A percentile compares a stretch with the other conserved stretches of the same genome.
phyloP scores from a whole-genome alignment of 306 rosid species.

The Prunus mira region DNA sequence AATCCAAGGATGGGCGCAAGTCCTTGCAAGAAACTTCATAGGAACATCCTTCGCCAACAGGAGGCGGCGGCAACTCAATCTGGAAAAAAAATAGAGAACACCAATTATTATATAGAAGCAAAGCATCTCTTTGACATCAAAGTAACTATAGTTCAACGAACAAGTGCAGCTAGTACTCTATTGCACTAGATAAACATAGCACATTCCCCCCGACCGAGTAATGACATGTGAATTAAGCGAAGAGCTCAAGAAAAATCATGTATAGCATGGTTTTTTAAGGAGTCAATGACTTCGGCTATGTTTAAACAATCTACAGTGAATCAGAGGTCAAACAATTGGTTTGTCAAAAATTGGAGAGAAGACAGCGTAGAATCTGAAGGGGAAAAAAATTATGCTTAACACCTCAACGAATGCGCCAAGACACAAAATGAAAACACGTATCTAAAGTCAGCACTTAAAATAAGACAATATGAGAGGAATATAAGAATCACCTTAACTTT shows the following conservation, averaged over 20 bases:
- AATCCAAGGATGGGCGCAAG: constrained; percentile 75
- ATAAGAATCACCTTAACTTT: constrained; percentile 52
- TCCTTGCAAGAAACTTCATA: constrained; percentile 55
- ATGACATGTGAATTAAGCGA: not conserved
- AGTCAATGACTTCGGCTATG: too few relatives aligned
- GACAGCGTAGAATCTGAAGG: not conserved
- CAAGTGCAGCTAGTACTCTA: not conserved
- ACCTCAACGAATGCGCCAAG: not conserved
- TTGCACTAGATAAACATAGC: not conserved
- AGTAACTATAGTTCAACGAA: not conserved
- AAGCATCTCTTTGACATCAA: not conserved
- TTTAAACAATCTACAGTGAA: not conserved
- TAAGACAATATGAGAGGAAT: constrained; percentile 1
- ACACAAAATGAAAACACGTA: not conserved
- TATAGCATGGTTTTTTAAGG: not conserved
- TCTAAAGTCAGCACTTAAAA: constrained; percentile 10
- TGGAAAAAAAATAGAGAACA: constrained; percentile 27
- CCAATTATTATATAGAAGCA: not conserved
- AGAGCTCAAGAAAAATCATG: not conserved
- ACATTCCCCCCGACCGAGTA: not conserved
- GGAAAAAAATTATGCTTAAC: not conserved
- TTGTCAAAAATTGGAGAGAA: not conserved
- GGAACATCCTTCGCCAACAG: constrained; percentile 71
- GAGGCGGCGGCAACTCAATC: constrained; percentile 70
- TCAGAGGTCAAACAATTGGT: not conserved